Conservation (phyloP, 2,329 filamentous ascomycete genomes). For the Aspergillus japonicus region DNA sequence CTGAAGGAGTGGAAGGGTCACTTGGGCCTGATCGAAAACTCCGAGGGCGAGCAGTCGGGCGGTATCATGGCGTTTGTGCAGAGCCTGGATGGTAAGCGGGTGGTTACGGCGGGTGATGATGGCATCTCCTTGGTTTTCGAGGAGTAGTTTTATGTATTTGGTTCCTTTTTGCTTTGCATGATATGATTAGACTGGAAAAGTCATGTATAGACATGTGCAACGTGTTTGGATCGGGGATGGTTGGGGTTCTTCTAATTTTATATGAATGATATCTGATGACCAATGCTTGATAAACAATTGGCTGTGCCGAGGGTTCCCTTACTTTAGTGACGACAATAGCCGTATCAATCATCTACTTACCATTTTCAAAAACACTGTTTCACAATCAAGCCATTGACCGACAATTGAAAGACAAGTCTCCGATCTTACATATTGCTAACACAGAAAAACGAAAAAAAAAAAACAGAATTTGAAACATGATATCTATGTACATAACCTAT, state of each 20-base stretch:
- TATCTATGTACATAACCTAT: background rate
- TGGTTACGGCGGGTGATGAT: constrained; percentile 92
- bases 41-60: constrained; percentile 73
- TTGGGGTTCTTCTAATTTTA: background rate
- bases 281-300: background rate
- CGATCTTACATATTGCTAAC: background rate
- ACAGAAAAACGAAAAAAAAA: background rate
- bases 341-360: too few species aligned
- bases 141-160: constrained; percentile 24
- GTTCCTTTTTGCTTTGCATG: background rate
- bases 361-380: too few species aligned
- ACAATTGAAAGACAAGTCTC: background rate
- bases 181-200: constrained; percentile 6
- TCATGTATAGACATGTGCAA: constrained; percentile 15
- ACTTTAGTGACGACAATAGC: too few species aligned
- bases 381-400: background rate
- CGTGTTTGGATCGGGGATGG: background rate
- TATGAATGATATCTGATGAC: constrained; percentile 3
- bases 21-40: constrained; percentile 39
- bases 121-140: constrained; percentile 49
- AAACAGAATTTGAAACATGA: background rate
- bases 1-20: constrained; percentile 90
- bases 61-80: constrained; percentile 92
- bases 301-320: background rate
- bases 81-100: constrained; percentile 66